A percentile compares a stretch with the other conserved stretches of the same genome.
phyloP scores from a whole-genome alignment of 768 basidiomycete species.

The Naematelia encephala region DNA sequence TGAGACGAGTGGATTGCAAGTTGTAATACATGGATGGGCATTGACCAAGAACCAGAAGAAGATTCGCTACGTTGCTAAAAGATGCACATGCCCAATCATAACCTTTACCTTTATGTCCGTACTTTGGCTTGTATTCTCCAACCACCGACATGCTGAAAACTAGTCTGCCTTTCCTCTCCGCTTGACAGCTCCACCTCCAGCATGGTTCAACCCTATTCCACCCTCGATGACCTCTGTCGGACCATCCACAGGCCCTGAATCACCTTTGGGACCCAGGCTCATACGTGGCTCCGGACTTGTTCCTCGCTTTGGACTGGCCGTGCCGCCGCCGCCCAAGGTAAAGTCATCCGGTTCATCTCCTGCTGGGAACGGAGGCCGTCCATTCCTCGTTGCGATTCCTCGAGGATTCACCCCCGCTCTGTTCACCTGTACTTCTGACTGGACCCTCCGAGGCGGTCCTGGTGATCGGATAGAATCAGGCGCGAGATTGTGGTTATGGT shows the following conservation, averaged over 20 bases:
- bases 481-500: background rate
- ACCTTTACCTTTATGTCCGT: conserved; percentile 18
- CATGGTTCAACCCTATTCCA: background rate
- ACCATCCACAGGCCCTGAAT: conserved; percentile 6
- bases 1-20: too few species aligned
- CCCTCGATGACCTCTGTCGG: conserved; percentile 8
- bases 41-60: too few species aligned
- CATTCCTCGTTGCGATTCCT: conserved; percentile 24
- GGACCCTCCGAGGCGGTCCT: conserved; percentile 29
- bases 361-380: conserved; percentile 11
- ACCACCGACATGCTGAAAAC: too few species aligned
- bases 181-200: conserved; percentile 7
- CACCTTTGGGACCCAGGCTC: conserved; percentile 16
- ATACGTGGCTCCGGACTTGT: conserved; percentile 3
- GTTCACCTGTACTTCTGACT: conserved; percentile 19
- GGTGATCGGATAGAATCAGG: conserved; percentile 1
- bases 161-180: conserved; percentile 12
- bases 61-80: too few species aligned
- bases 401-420: conserved; percentile 17
- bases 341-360: conserved; percentile 1
- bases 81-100: too few species aligned
- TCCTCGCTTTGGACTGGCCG: background rate
- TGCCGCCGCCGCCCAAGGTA: background rate
- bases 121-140: background rate
- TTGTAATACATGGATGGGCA: too few species aligned